A percentile compares a stretch with the other conserved stretches of the same genome.
These are phyloP conservation scores for Aureobasidium sp. DNA, from an alignment of 2,329 filamentous ascomycete species.

Conservation along the genomic window DNA sequence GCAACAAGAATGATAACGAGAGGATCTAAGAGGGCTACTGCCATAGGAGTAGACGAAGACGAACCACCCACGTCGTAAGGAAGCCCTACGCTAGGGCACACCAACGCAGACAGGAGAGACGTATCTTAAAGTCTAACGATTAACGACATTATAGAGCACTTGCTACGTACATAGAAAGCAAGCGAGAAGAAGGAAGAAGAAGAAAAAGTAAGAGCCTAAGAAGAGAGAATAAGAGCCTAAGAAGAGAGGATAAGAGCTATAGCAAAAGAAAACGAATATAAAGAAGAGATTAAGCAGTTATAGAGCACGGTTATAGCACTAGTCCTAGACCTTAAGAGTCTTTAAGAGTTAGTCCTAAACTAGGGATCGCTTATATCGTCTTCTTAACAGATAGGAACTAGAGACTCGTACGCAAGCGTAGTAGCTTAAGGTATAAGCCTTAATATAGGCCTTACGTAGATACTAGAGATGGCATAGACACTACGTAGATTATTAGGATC, in stretches of 20 bases:
- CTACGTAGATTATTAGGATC: neutral
- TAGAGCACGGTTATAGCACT: constrained; percentile 20
- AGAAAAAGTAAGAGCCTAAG: neutral
- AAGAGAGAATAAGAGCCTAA: neutral
- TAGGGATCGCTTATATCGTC: neutral
- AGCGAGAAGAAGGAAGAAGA: neutral
- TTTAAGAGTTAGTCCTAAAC: neutral
- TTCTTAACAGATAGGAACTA: neutral
- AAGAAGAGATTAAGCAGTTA: neutral
- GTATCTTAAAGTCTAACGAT: too few species aligned
- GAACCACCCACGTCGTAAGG: too few species aligned
- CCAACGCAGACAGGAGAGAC: too few species aligned
- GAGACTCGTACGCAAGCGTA: neutral
- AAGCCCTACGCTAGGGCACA: too few species aligned
- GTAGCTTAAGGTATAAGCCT: too few species aligned
- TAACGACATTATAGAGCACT: too few species aligned
- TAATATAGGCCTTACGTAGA: too few species aligned
- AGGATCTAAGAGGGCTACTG: too few species aligned
- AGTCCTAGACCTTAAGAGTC: neutral
- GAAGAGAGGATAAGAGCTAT: neutral
- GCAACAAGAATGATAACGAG: neutral
- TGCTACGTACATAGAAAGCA: too few species aligned
- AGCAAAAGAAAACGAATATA: neutral
- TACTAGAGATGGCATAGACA: too few species aligned
- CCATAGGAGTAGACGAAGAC: too few species aligned